Evolutionary conservation across 2,329 filamentous ascomycete genomes (phyloP), one percentile per base, ranked within the genome.

Genomic region (Amauroascus verrucosus): DNA sequence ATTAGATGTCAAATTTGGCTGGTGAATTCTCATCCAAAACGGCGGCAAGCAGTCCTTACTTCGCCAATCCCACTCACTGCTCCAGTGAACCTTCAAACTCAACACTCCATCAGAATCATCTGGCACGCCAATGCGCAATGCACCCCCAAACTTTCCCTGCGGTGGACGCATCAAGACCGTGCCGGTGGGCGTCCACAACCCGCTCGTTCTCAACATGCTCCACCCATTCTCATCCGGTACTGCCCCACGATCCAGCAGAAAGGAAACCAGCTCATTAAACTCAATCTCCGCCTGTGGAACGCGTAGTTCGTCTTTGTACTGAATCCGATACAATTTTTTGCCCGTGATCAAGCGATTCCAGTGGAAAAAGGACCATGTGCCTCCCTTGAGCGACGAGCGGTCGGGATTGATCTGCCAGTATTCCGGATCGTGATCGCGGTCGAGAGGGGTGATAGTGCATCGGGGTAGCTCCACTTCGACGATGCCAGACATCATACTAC

Each of bases 401-500:
- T 76, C 70, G 1, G 70, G 65, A 37, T 75, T 75, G 2, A 81
- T 67, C 13, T 69, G 68, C 78, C 82, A 85, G 66, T 85, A 85
- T 48, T 78, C 72, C 0, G 72, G 65, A 11, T 76, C 72, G 49
- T 78, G 67, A 55, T 77, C 75, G 22, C 81, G 73, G 58, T 83
- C 77, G 60, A 78, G 71, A 0, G 81, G 82, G 52, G 77, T 79
- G 46, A 84, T 80, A 3, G 79, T 81, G 60, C 81, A 83, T 1
- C 81, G 76, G 3, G 81, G 81, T 35, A 84, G 70, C 60, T 85
- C 81, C 33, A 84, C 78, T 62, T 85, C 81, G 35, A 85, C 82
- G 50, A 84, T 75, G 37, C 80, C 78, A 54, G 83, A 83, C 57
- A 85, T 78, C 1, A 84, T 75, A 55, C 82, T 80, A 62, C 78